Evolutionary conservation across 1,284 basidiomycete genomes (phyloP), one percentile per base, ranked within the genome.

Genomic region (Albatrellus sp.): DNA sequence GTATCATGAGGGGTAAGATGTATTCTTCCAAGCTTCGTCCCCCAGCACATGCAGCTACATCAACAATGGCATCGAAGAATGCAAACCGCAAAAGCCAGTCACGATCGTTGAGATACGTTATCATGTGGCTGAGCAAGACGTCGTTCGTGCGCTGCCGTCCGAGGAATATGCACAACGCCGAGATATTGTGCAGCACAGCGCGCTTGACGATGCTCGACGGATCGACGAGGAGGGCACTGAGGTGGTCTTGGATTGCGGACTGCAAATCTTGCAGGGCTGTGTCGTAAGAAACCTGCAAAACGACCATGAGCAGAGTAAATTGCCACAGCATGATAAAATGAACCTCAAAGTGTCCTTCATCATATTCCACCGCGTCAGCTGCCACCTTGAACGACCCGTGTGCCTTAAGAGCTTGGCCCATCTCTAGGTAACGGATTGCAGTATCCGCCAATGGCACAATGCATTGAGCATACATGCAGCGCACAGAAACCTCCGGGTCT

Each of bases 91-190:
- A 65, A 17, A 87, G 64, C 93, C 94, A 98, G 57, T 96, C 90
- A 9, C 88, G 70, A 55, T 98, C 93, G 57, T 98, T 98, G 53
- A 98, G 73, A 57, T 97, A 98, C 0, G 96, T 98, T 60, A 98
- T 93, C 82, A 98, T 94, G 60, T 98, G 93, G 53, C 90, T 92
- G 16, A 98, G 68, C 5, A 99, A 69, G 2, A 94, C 86, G 54
- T 98, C 93, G 63, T 96, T 94, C 1, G 96, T 94, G 58, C 83
- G 86, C 57, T 90, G 84, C 19, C 89, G 68, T 2, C 93, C 94
- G 32, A 98, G 79, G 66, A 98, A 97, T 43, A 90, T 80, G 58
- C 92, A 97, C 5, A 98, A 68, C 0, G 85, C 79, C 1, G 86
- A 86, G 29, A 98, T 87, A 52, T 90, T 80, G 47, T 84, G 81